Evolutionary conservation across 371 early-diverging fungal genomes (phyloP).

Genomic region (Actinomucor elegans): DNA sequence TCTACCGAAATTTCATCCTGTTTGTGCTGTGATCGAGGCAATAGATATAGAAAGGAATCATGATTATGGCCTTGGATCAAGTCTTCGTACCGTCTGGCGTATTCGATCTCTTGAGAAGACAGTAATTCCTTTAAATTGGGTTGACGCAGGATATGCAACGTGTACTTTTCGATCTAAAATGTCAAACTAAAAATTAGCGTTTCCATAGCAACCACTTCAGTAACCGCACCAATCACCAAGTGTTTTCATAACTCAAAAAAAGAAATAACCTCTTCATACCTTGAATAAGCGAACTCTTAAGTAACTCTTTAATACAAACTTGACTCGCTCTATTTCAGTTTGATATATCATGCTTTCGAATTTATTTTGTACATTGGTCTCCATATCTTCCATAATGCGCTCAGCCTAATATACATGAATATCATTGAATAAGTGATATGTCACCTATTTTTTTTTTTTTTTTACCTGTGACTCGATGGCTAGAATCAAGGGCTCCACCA

Average conservation of each 20-base stretch:
- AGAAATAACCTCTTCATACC: conserved; percentile 21
- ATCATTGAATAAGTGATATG: background rate
- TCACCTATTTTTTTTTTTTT: no score
- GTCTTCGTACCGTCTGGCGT: conserved; percentile 51
- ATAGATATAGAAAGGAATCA: conserved; percentile 51
- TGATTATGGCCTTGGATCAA: conserved; percentile 45
- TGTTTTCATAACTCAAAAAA: background rate
- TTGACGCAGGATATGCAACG: conserved; percentile 40
- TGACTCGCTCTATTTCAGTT: conserved; percentile 83
- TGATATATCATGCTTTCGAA: conserved; percentile 68
- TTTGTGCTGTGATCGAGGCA: conserved; percentile 58
- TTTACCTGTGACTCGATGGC: conserved; percentile 63
- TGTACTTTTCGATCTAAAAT: conserved; percentile 53
- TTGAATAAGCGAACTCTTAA: conserved; percentile 69
- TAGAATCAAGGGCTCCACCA: conserved; percentile 63
- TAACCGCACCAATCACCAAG: no score
- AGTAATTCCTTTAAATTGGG: conserved; percentile 30
- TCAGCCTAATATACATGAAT: conserved; percentile 9
- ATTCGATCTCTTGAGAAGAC: conserved; percentile 48
- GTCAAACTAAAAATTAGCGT: no score
- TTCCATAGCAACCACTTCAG: no score
- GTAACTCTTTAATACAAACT: conserved; percentile 76
- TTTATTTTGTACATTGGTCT: conserved; percentile 19
- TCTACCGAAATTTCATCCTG: conserved; percentile 48
- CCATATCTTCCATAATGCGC: conserved; percentile 19